Evolutionary conservation across 2,329 filamentous ascomycete genomes (phyloP).

Genomic region (Raffaelea albimanens): DNA sequence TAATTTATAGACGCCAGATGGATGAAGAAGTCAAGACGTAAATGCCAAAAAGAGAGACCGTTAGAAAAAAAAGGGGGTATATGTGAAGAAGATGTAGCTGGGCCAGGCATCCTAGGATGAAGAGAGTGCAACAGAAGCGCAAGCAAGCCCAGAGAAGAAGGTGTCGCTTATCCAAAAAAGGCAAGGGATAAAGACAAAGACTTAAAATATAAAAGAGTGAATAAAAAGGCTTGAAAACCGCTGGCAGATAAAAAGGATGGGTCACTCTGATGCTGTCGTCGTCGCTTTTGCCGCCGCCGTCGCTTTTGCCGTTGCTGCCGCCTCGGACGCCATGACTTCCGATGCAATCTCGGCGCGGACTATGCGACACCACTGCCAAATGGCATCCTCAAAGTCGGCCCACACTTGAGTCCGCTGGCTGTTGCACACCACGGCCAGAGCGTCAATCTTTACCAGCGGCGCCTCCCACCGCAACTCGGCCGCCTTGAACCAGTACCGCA

Average conservation of each 20-base stretch:
- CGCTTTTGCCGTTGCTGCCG: too few relatives aligned
- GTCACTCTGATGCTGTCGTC: too few relatives aligned
- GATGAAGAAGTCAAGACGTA: neutral
- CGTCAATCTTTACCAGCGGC: constrained; percentile 68
- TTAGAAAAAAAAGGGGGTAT: too few relatives aligned
- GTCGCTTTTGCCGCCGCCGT: too few relatives aligned
- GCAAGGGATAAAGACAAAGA: too few relatives aligned
- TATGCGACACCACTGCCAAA: constrained; percentile 72
- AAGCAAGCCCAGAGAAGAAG: too few relatives aligned
- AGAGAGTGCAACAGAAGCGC: neutral
- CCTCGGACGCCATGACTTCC: constrained; percentile 45
- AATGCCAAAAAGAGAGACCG: neutral
- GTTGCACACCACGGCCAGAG: constrained; percentile 76
- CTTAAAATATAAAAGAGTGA: too few relatives aligned
- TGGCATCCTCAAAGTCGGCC: constrained; percentile 72
- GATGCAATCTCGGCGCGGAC: constrained; percentile 75
- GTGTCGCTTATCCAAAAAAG: too few relatives aligned
- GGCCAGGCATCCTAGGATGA: too few relatives aligned
- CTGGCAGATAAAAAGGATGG: too few relatives aligned
- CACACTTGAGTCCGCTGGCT: constrained; percentile 55
- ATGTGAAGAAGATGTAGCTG: too few relatives aligned
- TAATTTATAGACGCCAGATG: neutral
- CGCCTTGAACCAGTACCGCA: constrained; percentile 93
- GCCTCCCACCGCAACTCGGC: constrained; percentile 87
- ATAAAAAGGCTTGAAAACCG: too few relatives aligned